Evolutionary conservation across 2,329 filamentous ascomycete species (phyloP).

Genomic region (Colletotrichum lupini): DNA sequence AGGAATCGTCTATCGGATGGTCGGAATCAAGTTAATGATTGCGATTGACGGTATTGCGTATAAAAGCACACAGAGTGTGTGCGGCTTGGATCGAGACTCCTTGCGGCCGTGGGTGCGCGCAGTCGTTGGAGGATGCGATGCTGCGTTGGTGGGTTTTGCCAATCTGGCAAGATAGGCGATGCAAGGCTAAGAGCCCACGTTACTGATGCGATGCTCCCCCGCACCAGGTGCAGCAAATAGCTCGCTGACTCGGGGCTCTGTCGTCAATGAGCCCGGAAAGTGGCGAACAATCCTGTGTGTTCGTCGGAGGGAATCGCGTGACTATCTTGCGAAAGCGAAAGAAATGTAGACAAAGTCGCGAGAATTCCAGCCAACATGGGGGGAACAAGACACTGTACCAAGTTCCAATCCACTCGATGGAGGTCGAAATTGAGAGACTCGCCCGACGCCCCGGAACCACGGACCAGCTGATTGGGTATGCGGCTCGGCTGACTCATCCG

Average conservation of each 20-base stretch:
- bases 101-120: conserved; percentile 1
- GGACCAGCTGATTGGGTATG: conserved; percentile 26
- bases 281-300: not conserved
- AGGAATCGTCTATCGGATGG: not conserved
- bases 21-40: not conserved
- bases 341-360: not conserved
- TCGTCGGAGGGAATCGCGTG: not conserved
- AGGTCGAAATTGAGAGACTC: conserved; percentile 30
- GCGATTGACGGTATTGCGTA: not conserved
- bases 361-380: not conserved
- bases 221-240: conserved; percentile 1
- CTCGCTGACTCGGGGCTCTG: not conserved
- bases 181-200: conserved; percentile 25
- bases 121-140: conserved; percentile 7
- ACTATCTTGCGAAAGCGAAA: conserved; percentile 5
- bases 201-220: conserved; percentile 13
- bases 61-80: not conserved
- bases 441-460: not conserved
- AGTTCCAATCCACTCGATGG: conserved; percentile 16
- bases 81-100: not conserved
- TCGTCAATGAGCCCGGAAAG: not conserved
- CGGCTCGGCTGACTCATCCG: conserved; percentile 25
- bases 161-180: conserved; percentile 33
- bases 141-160: conserved; percentile 26
- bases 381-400: conserved; percentile 22